phyloP scores from a whole-genome alignment of 192 early-diverging fungal species.

The Hyaloraphidium curvatum region DNA sequence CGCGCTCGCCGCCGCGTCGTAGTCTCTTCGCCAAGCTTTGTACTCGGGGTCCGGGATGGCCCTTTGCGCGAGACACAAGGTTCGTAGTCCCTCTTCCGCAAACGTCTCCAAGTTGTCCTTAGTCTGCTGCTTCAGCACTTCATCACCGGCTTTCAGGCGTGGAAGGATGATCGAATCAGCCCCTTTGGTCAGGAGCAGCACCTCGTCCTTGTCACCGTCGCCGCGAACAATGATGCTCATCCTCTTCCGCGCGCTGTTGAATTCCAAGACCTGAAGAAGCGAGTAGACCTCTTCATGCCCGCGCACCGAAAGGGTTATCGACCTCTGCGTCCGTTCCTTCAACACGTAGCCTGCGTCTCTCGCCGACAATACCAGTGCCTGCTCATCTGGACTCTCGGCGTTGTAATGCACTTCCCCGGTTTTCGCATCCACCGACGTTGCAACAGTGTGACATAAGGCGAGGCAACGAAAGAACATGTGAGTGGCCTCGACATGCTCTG shows the following conservation, averaged over 20 bases:
- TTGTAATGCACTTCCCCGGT: neutral
- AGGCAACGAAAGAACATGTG: slow-evolving; percentile 20
- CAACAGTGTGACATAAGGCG: slow-evolving; percentile 5
- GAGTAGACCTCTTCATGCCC: neutral
- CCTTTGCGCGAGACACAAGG: slow-evolving; percentile 4
- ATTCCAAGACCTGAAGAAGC: slow-evolving; percentile 23
- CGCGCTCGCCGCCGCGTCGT: neutral
- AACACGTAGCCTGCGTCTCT: neutral
- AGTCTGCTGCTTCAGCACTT: neutral
- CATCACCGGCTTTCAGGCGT: neutral
- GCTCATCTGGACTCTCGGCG: slow-evolving; percentile 6
- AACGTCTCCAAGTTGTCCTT: neutral
- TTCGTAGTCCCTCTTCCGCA: slow-evolving; percentile 1
- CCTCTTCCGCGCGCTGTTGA: slow-evolving; percentile 80
- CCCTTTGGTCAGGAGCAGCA: slow-evolving; percentile 68
- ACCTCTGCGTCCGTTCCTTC: neutral
- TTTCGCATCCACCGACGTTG: neutral
- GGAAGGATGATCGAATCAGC: slow-evolving; percentile 81
- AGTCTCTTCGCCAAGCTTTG: slow-evolving; percentile 1
- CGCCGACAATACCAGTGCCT: slow-evolving; percentile 4
- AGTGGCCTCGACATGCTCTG: too few relatives aligned
- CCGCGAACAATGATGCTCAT: slow-evolving; percentile 77
- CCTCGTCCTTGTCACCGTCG: slow-evolving; percentile 53
- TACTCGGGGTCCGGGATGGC: neutral
- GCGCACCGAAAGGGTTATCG: neutral